Evolutionary conservation across 108 stramenopile species (phyloP).

Genomic region (Cyclotella sp.): DNA sequence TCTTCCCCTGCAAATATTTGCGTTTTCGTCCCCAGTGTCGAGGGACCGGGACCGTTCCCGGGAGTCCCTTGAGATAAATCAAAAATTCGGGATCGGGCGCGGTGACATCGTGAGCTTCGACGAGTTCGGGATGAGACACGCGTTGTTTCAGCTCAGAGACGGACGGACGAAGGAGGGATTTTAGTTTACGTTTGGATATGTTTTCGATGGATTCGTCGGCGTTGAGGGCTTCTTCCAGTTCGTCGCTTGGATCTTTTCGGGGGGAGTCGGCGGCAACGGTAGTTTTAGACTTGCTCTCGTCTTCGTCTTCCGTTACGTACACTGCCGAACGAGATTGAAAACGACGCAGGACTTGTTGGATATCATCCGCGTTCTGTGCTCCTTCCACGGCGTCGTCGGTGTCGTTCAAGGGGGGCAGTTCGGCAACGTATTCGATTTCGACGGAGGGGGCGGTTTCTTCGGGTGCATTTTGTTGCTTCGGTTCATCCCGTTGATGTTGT

Average conservation of each 20-base stretch:
- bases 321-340: conserved; percentile 71
- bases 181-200: conserved; percentile 88
- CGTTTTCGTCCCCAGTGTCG: conserved; percentile 98
- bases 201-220: conserved; percentile 51
- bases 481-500: conserved; percentile 29
- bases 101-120: conserved; percentile 98
- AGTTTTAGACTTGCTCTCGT: not conserved
- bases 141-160: conserved; percentile 96
- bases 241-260: conserved; percentile 8
- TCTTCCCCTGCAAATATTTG: conserved; percentile 97
- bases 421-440: conserved; percentile 88
- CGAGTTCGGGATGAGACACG: conserved; percentile 86
- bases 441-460: conserved; percentile 24
- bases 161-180: conserved; percentile 85
- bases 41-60: conserved; percentile 95
- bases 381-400: conserved; percentile 6
- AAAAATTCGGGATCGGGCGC: conserved; percentile 94
- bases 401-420: conserved; percentile 30
- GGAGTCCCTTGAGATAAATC: conserved; percentile 85
- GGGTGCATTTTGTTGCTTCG: conserved; percentile 31
- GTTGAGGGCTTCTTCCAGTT: not conserved
- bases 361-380: conserved; percentile 34
- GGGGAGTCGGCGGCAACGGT: not conserved
- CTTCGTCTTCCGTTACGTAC: conserved; percentile 61
- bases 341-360: conserved; percentile 60